Conservation (phyloP, 75 land plant genomes). For the Cupressus sempervirens region DNA sequence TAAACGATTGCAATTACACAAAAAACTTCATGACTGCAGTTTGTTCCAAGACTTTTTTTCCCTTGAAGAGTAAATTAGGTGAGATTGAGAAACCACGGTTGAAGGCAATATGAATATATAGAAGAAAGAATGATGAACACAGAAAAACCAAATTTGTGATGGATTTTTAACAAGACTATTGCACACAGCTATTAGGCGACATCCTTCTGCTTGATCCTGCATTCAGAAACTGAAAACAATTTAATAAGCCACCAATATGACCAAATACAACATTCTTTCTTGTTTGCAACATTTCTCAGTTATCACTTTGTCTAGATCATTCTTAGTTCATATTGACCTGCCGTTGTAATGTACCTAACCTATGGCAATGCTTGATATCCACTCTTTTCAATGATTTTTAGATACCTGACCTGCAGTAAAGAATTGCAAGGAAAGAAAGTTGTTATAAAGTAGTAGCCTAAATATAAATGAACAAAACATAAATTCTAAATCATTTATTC, state of each 20-base stretch:
- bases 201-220: background rate
- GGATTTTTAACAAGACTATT: background rate
- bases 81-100: background rate
- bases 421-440: background rate
- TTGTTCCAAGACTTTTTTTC: no score
- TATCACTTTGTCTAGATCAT: conserved; percentile 10
- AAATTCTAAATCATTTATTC: background rate
- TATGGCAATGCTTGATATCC: conserved; percentile 75
- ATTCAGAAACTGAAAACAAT: background rate
- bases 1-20: no score
- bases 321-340: conserved; percentile 66
- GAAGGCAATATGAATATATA: background rate
- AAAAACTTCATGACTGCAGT: no score
- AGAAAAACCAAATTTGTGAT: background rate
- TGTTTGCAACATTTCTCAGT: background rate
- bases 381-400: conserved; percentile 84
- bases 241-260: background rate
- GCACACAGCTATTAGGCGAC: background rate
- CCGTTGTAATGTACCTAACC: conserved; percentile 66
- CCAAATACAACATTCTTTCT: background rate
- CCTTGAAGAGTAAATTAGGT: no score
- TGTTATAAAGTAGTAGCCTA: background rate
- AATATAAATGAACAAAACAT: background rate
- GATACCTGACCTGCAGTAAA: conserved; percentile 57
- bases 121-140: background rate